Conservation (phyloP, 2,329 filamentous ascomycete genomes). For the Colletotrichum caudatum region DNA sequence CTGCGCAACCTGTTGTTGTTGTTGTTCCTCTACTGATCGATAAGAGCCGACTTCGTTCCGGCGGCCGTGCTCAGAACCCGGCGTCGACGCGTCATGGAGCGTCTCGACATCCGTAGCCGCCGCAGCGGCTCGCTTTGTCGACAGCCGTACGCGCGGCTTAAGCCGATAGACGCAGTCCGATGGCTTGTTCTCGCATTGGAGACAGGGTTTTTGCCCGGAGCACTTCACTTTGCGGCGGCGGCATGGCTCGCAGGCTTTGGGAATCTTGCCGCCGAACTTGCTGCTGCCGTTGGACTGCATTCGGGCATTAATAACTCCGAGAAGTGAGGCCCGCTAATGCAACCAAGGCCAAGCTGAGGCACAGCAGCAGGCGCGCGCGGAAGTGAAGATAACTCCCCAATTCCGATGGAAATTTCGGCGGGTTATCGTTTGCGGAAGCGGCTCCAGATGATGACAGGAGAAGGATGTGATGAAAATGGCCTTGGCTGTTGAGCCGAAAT, state of each 20-base stretch:
- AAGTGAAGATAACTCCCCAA: slow-evolving; percentile 26
- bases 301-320: slow-evolving; percentile 15
- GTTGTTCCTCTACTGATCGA: slow-evolving; percentile 22
- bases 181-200: slow-evolving; percentile 39
- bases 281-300: slow-evolving; percentile 27
- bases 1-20: slow-evolving; percentile 54
- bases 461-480: slow-evolving; percentile 5
- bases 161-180: slow-evolving; percentile 41
- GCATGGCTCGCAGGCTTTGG: slow-evolving; percentile 44
- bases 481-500: neutral
- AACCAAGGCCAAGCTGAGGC: neutral
- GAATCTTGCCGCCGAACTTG: slow-evolving; percentile 40
- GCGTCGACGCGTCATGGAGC: neutral
- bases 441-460: neutral
- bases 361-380: neutral
- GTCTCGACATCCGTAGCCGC: slow-evolving; percentile 51
- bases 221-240: slow-evolving; percentile 43
- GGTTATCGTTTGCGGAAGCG: neutral
- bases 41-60: slow-evolving; percentile 15
- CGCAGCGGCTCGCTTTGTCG: slow-evolving; percentile 52
- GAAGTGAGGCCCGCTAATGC: slow-evolving; percentile 3
- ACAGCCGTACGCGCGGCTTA: slow-evolving; percentile 37
- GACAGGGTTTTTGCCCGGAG: slow-evolving; percentile 42
- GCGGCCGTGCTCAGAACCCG: slow-evolving; percentile 7
- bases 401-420: slow-evolving; percentile 17